phyloP scores from a whole-genome alignment of 345 rosid species.

The Draba incana region DNA sequence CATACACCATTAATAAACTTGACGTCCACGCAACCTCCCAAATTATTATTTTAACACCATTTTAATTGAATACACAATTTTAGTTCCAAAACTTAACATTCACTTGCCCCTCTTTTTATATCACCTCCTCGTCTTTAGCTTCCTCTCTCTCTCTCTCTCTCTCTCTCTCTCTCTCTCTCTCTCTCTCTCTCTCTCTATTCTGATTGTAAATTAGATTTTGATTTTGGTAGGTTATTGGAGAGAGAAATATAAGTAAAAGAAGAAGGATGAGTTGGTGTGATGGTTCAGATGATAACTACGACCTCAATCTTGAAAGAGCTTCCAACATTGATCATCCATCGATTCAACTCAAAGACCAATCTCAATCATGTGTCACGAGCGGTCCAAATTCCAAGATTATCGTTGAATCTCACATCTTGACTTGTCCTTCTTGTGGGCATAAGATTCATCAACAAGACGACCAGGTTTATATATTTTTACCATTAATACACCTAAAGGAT shows the following conservation, averaged over 20 bases:
- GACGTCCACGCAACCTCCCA: constrained; percentile 73
- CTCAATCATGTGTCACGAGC: constrained; percentile 39
- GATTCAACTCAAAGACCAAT: constrained; percentile 38
- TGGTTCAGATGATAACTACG: constrained; percentile 49
- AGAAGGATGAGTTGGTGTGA: constrained; percentile 70
- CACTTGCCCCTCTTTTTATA: constrained; percentile 37
- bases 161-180: constrained; percentile 10
- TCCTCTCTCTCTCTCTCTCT: constrained; percentile 2
- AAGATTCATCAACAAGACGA: constrained; percentile 50
- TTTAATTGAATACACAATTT: not conserved
- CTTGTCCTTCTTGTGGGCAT: constrained; percentile 87
- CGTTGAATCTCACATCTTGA: constrained; percentile 32
- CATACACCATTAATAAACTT: constrained; percentile 58
- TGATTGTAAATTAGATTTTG: constrained; percentile 20
- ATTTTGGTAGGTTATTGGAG: constrained; percentile 27
- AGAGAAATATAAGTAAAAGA: constrained; percentile 34
- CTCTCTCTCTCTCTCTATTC: constrained; percentile 12
- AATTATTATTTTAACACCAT: constrained; percentile 16
- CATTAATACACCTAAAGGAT: not conserved
- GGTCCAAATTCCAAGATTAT: constrained; percentile 36
- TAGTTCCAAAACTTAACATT: constrained; percentile 28
- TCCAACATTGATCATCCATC: constrained; percentile 37
- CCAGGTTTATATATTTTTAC: constrained; percentile 52
- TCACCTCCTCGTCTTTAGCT: constrained; percentile 33
- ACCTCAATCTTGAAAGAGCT: constrained; percentile 42